Conservation (phyloP, 148 eudicot genomes). For the Chenopodium berlandieri region DNA sequence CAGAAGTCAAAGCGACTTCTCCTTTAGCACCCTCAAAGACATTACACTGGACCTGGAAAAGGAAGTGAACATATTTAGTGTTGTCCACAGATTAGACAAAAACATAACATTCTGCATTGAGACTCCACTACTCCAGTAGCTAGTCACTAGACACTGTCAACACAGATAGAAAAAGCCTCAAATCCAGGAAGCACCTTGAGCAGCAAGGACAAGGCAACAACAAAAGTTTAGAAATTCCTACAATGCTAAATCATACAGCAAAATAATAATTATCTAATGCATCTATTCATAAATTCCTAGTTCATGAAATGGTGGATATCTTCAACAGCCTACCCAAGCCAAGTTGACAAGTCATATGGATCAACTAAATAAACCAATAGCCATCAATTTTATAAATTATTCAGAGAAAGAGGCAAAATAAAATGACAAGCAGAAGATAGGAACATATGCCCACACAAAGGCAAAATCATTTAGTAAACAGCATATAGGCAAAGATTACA, state of each 20-base stretch:
- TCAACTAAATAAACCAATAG: background rate
- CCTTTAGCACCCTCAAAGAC: slow-evolving; percentile 88
- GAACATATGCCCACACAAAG: background rate
- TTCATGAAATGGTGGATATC: background rate
- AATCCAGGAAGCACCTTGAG: background rate
- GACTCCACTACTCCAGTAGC: background rate
- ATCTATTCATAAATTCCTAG: background rate
- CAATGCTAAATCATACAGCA: background rate
- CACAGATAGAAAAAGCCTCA: background rate
- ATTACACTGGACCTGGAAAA: slow-evolving; percentile 69
- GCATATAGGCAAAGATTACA: too few species aligned
- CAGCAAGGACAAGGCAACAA: background rate
- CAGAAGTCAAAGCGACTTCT: slow-evolving; percentile 82
- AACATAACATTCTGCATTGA: slow-evolving; percentile 4
- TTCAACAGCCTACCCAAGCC: background rate
- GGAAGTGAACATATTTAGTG: slow-evolving; percentile 17
- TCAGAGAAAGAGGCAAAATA: background rate
- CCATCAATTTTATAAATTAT: background rate
- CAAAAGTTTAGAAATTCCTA: background rate
- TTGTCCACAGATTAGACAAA: background rate
- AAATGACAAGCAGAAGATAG: background rate
- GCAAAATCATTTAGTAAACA: too few species aligned
- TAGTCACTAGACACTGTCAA: background rate
- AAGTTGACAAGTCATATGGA: background rate
- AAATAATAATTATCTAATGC: background rate